Conservation (phyloP, 1,139 yeast species). For the Taphrina communis region DNA sequence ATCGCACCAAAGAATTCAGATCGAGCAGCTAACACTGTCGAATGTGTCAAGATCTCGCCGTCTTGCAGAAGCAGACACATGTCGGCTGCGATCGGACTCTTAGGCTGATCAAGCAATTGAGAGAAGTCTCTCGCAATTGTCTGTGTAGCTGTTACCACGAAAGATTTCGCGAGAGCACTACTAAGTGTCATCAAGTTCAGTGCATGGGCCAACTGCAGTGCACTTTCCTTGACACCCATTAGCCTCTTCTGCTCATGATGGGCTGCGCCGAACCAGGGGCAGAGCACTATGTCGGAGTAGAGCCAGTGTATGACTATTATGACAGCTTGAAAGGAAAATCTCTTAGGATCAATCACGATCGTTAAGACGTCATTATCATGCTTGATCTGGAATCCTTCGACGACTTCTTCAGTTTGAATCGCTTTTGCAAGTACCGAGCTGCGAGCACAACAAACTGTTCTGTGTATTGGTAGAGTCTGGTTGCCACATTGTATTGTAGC, state of each 20-base stretch:
- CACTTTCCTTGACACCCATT: conserved; percentile 48
- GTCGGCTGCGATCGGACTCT: conserved; percentile 48
- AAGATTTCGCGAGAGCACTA: conserved; percentile 44
- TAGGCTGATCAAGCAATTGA: conserved; percentile 41
- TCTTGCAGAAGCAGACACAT: conserved; percentile 55
- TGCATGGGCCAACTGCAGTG: conserved; percentile 45
- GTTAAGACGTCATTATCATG: background rate
- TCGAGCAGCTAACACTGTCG: conserved; percentile 61
- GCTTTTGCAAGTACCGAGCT: background rate
- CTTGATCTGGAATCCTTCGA: conserved; percentile 2
- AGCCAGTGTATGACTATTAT: conserved; percentile 55
- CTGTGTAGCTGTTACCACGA: conserved; percentile 45
- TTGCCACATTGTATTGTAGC: conserved; percentile 42
- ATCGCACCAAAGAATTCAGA: conserved; percentile 63
- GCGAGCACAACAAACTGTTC: conserved; percentile 31
- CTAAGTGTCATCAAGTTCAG: conserved; percentile 47
- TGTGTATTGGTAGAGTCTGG: conserved; percentile 47
- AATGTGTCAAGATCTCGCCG: conserved; percentile 55
- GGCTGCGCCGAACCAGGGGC: conserved; percentile 54
- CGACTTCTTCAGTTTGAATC: background rate
- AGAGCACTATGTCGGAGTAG: conserved; percentile 57
- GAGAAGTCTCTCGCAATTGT: conserved; percentile 46
- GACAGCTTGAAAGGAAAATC: conserved; percentile 49
- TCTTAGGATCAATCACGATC: background rate
- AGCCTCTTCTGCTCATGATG: conserved; percentile 40